Base-by-base conservation (phyloP, 2,329 filamentous ascomycete genomes). In the Colletotrichum musae region DNA sequence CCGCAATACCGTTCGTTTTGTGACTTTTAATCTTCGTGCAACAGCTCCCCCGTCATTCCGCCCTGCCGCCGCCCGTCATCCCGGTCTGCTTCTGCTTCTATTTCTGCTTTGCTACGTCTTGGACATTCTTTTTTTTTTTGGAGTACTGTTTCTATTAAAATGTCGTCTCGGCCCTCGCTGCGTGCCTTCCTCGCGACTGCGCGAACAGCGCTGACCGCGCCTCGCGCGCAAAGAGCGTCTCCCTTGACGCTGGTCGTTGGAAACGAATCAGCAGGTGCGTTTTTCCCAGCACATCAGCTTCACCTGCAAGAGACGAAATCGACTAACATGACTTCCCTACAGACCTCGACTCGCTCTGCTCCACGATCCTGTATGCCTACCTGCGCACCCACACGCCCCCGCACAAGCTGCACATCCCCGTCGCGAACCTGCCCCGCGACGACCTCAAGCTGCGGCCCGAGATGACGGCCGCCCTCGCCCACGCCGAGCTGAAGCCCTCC, bases 291-390 rank as follows among this genome's bases (percentile, higher is more conserved):
- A 12, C 41, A 39, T n/a, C 41, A 6, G 15, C 5, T 16, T 6
- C 2, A 24, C 3, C 45, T 18, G 41, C 18, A 16, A 16, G 28
- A 39, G 41, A 21, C 41, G 32, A 16, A 32, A 7, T 18, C 9
- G 3, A 7, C 43, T 68, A 41, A 70, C 18, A n/a, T 24, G 21
- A 4, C 24, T n/a, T 45, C n/a, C 3, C 10, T 21, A 24, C 68
- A 93, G 93, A 96, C 74, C 90, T 96, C 63, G 93, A 96, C 81
- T 95, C 93, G 2, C 87, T 96, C 73, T 93, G 92, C 78, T 92
- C 89, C 32, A 89, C 93, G 28, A 81, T 96, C 18, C 80, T 95
- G 28, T 89, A 92, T 69, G 92, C 93, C 65, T 96, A 95, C 79
- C 83, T 95, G 45, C 88, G 89, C 72, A 92, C 89, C 41, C 86